Base-by-base conservation (phyloP, 2,329 filamentous ascomycete genomes). In the Macrophomina phaseolina region DNA sequence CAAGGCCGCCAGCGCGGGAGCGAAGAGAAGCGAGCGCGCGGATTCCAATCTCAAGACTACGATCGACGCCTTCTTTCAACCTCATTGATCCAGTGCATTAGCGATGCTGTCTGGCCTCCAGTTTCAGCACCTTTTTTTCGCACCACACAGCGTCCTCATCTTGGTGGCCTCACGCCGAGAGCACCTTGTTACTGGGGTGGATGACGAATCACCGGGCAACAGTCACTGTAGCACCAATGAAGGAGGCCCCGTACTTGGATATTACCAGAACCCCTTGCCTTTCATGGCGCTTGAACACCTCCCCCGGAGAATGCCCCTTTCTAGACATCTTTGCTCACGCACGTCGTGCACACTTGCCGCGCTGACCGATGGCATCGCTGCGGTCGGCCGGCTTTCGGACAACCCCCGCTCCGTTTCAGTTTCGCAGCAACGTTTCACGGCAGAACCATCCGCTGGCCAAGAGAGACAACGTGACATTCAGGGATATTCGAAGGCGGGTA, bases 11-110 rank as follows among this genome's bases (percentile, higher is more conserved):
- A 8, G 46, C 36, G 55, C 55, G 40, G 55, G 55, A 60, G 55
- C 55, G 55, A 45, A 14, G 42, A 45, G 55, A 60, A 60, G 40
- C 55, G 55, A 60, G 55, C 55, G 55, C 42, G 40, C 38, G 14
- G 32, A 34, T 55, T 16, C 14, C n/a, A 36, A 18, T 55, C 32
- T 32, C 52, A 55, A 11, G 30, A 49, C 32, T 42, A 30, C n/a
- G 30, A 49, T 61, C 56, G 45, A 30, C 42, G 32, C 42, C 42
- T 34, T 61, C 56, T 61, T 48, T 18, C 42, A 61, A 36, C 56
- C 40, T 61, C 32, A 55, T 45, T 38, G 30, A 36, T 49, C 28
- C 18, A 30, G 12, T 3, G 11, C 16, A 6, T 7, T 38, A 18
- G 32, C 16, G 16, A 45, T 9, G 12, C 5, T 45, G 12, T 14